Base-by-base conservation (phyloP, 1,284 basidiomycete species). In the Melampsora americana region DNA sequence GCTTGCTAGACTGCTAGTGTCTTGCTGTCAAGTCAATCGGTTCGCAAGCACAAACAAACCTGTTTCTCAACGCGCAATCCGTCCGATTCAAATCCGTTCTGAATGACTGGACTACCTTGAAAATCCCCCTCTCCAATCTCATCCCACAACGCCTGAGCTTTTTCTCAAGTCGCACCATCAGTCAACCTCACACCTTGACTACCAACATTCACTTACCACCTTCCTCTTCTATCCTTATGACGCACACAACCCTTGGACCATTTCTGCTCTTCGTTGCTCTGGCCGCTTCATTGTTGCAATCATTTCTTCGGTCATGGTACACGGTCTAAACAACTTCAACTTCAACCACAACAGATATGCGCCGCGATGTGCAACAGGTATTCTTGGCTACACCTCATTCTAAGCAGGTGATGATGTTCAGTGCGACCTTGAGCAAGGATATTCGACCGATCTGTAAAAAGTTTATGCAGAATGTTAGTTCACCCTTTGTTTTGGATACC, bases 361-460 rank as follows among this genome's bases (percentile, higher is more conserved):
- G 96, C 84, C 92, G 96, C 81, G 96, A 99, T 84, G 95, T 99
- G 78, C 96, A 99, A 88, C 96, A 99, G 86, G 98, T 99, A 82
- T 99, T 99, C 89, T 91, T 95, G 81, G 89, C 93, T 20, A 99
- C 96, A n/a, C 96, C 96, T 77, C 95, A 97, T 85, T 94, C 97
- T 88, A 99, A 99, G 87, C 96, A 99, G 87, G 96, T 99, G 79
- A 99, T 99, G 96, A 99, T 99, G 96, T 99, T 99, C 87, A 95
- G 93, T 81, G 96, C 96, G 64, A 99, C 96, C 0, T 86, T 99
- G 78, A 89, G 93, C 77, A 99, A 99, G 87, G 96, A 99, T 79
- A 95, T 99, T 78, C 89, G 96, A 77, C 88, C 90, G 7, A 98
- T 95, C 0, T 99, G 96, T 89, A 99, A 99, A 86, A 99, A 99